Evolutionary conservation across 108 stramenopile species (phyloP).

Genomic region (Ochromonas danica): DNA sequence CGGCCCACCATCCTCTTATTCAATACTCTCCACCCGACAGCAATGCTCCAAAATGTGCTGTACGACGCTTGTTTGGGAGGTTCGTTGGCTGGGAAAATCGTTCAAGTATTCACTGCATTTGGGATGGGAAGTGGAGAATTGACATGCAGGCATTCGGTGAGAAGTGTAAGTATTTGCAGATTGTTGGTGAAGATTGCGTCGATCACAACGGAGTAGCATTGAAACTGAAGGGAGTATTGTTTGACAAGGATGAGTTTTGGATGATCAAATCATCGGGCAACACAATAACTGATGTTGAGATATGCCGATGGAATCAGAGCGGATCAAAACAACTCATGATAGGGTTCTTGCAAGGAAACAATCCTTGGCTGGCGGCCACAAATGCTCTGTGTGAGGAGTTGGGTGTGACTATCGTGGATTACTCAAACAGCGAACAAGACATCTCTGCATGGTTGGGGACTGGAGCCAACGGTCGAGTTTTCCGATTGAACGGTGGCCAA

Average conservation of each 20-base stretch:
- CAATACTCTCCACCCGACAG: background rate
- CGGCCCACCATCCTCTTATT: constrained; percentile 1
- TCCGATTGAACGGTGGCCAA: background rate
- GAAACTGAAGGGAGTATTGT: constrained; percentile 6
- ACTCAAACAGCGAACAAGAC: background rate
- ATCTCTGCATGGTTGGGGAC: background rate
- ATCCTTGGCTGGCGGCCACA: background rate
- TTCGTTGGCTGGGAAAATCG: background rate
- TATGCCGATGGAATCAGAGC: background rate
- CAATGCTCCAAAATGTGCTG: constrained; percentile 1
- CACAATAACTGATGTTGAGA: background rate
- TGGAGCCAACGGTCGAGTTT: constrained; percentile 8
- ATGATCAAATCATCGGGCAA: background rate
- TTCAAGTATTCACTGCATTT: constrained; percentile 10
- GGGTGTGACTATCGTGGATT: constrained; percentile 1
- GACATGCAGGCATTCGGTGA: background rate
- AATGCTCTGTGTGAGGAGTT: background rate
- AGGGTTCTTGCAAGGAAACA: background rate
- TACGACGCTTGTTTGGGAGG: background rate
- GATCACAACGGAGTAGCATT: background rate
- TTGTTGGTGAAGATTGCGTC: background rate
- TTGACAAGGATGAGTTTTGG: constrained; percentile 10
- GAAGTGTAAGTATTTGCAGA: constrained; percentile 5
- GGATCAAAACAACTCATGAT: background rate
- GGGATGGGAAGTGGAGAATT: background rate